These are phyloP conservation scores for Wallacemonas collosoma DNA, from an alignment of 208 protist species.

Conservation along the genomic window DNA sequence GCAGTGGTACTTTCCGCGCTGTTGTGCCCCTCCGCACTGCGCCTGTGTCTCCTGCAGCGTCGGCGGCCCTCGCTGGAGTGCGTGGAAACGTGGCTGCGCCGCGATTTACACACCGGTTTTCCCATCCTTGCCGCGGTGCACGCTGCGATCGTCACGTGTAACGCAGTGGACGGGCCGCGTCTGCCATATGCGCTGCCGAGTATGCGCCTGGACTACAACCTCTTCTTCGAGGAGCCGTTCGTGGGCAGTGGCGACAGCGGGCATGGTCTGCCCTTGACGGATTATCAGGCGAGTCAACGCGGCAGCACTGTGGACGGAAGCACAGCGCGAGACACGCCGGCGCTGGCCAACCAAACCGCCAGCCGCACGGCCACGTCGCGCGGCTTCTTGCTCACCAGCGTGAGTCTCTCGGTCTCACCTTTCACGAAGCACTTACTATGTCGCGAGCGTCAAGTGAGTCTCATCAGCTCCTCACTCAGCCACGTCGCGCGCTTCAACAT, in stretches of 20 bases:
- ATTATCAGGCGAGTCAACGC: too few relatives aligned
- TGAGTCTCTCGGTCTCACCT: background rate
- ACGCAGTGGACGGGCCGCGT: constrained; percentile 35
- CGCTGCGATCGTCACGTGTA: constrained; percentile 42
- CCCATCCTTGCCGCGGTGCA: constrained; percentile 65
- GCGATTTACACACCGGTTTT: constrained; percentile 50
- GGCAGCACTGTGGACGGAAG: too few relatives aligned
- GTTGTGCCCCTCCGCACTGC: constrained; percentile 54
- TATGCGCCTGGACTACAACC: constrained; percentile 64
- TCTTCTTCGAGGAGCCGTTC: constrained; percentile 46
- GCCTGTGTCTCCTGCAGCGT: constrained; percentile 60
- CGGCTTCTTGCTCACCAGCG: constrained; percentile 5
- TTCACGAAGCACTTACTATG: constrained; percentile 7
- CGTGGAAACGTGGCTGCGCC: constrained; percentile 53
- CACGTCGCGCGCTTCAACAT: constrained; percentile 35
- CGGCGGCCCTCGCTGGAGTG: constrained; percentile 29
- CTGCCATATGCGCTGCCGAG: constrained; percentile 58
- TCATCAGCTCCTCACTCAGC: constrained; percentile 30
- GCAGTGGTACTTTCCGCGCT: constrained; percentile 69
- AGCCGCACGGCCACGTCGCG: constrained; percentile 9
- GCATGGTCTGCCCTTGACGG: too few relatives aligned
- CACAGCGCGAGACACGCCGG: too few relatives aligned
- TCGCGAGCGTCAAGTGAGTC: background rate
- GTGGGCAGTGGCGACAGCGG: background rate
- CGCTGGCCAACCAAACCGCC: too few relatives aligned